phyloP scores from a whole-genome alignment of 441 rosid species.

The Pelargonium myrrhifolium region DNA sequence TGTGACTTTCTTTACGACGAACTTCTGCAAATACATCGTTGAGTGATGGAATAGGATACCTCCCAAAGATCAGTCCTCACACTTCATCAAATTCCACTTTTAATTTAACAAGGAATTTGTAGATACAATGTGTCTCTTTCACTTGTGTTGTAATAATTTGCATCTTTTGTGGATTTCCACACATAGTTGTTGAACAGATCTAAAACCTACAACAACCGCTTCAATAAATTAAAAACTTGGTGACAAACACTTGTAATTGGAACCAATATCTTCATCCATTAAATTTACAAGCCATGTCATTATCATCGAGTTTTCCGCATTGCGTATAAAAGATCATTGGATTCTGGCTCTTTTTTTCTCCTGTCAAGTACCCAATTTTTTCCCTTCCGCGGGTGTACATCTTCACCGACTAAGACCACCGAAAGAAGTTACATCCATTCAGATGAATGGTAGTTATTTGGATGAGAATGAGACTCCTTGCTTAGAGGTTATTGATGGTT shows the following conservation, averaged over 20 bases:
- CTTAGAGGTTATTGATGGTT: neutral
- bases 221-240: neutral
- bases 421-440: neutral
- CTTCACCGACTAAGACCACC: neutral
- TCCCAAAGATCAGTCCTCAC: neutral
- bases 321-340: too few species aligned
- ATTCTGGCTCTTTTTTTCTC: neutral
- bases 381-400: neutral
- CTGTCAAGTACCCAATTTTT: neutral
- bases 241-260: neutral
- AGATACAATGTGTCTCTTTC: neutral
- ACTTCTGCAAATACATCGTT: neutral
- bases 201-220: neutral
- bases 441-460: neutral
- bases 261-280: neutral
- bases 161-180: neutral
- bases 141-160: neutral
- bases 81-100: constrained; percentile 7
- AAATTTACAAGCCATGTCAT: constrained; percentile 11
- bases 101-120: neutral
- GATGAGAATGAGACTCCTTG: neutral
- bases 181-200: neutral
- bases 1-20: neutral
- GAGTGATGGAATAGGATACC: neutral
- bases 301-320: neutral